Percentiles rank a stretch among this genome's conserved stretches.
phyloP scores from a whole-genome alignment of 495 filamentous ascomycete species.

The Talaromyces wortmannii region DNA sequence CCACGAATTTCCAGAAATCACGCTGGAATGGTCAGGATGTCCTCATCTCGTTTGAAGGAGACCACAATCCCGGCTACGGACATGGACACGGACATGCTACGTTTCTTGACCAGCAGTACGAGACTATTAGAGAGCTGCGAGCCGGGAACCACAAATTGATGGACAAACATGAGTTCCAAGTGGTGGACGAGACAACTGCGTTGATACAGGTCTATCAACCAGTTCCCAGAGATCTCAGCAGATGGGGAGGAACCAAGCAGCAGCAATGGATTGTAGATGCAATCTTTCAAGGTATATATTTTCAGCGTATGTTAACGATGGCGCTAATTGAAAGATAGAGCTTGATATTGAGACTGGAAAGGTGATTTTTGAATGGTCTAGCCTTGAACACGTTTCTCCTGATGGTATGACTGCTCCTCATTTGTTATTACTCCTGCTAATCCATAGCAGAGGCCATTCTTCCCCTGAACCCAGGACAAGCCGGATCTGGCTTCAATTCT shows the following conservation, averaged over 20 bases:
- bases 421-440: too few relatives aligned
- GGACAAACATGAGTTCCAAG: conserved; percentile 48
- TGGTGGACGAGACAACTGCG: conserved; percentile 34
- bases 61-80: conserved; percentile 46
- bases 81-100: conserved; percentile 47
- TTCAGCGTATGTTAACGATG: too few relatives aligned
- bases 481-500: conserved; percentile 39
- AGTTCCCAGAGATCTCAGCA: conserved; percentile 22
- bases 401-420: background rate
- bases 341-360: conserved; percentile 31
- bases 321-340: conserved; percentile 13
- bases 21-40: conserved; percentile 46
- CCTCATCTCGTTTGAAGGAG: conserved; percentile 47
- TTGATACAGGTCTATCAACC: conserved; percentile 36
- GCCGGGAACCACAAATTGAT: conserved; percentile 46
- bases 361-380: conserved; percentile 35
- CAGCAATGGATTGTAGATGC: conserved; percentile 39
- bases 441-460: too few relatives aligned
- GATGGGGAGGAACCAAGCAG: conserved; percentile 25
- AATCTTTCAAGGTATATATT: conserved; percentile 25
- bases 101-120: conserved; percentile 44
- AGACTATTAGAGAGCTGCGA: conserved; percentile 45
- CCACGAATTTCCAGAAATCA: conserved; percentile 37
- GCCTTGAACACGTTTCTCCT: conserved; percentile 33
- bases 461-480: conserved; percentile 36